These are phyloP conservation scores for Cytospora chrysosperma DNA, from an alignment of 2,329 filamentous ascomycete genomes.

Conservation along the genomic window DNA sequence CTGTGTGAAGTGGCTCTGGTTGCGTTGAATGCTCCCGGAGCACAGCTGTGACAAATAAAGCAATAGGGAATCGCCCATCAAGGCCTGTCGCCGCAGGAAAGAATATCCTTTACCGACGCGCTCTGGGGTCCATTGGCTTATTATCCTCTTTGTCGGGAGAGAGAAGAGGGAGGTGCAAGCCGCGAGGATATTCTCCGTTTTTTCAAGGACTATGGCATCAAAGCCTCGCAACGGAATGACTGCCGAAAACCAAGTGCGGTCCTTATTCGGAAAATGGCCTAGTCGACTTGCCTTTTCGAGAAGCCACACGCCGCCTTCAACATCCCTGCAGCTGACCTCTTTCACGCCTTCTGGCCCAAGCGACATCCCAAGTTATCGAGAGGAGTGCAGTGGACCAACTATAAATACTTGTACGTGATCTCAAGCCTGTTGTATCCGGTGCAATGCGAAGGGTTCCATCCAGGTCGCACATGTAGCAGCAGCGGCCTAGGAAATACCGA, in stretches of 20 bases:
- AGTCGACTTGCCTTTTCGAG: background rate
- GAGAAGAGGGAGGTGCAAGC: too few relatives aligned
- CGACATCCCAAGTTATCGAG: background rate
- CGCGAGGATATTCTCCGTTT: too few relatives aligned
- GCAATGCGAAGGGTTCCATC: too few relatives aligned
- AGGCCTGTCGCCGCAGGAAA: background rate
- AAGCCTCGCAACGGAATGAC: too few relatives aligned
- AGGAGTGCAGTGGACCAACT: conserved; percentile 1
- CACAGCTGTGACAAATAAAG: conserved; percentile 4
- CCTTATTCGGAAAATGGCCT: background rate
- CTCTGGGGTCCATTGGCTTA: too few relatives aligned
- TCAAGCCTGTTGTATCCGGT: too few relatives aligned
- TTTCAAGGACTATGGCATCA: too few relatives aligned
- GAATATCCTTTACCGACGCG: too few relatives aligned
- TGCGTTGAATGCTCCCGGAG: conserved; percentile 9
- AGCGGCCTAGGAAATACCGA: too few relatives aligned
- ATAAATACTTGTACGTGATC: background rate
- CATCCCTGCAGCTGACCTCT: background rate
- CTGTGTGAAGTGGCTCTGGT: conserved; percentile 7
- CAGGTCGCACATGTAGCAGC: too few relatives aligned
- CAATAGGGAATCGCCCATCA: background rate
- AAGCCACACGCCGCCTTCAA: background rate
- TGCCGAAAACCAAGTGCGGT: too few relatives aligned
- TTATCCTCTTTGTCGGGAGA: too few relatives aligned
- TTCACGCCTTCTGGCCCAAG: background rate